Conservation (phyloP, 139 green algal genomes). For the Bryopsis sp. region DNA sequence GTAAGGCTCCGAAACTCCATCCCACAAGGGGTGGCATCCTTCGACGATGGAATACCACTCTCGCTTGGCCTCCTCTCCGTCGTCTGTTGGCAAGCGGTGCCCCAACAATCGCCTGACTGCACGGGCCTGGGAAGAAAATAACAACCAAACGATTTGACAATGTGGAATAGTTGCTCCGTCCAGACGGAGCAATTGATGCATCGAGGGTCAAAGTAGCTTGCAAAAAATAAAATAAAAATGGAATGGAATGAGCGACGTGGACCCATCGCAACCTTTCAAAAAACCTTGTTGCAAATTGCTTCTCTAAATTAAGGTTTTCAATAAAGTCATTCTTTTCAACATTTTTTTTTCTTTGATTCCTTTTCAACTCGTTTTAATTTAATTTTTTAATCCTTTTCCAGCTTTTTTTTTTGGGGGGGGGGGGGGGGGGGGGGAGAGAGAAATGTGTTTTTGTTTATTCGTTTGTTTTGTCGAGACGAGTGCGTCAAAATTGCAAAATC, state of each 20-base stretch:
- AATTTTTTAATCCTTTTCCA: no score
- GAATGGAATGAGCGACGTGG: no score
- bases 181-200: not conserved
- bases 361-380: no score
- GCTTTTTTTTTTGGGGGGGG: slow-evolving; percentile 13
- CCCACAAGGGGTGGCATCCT: slow-evolving; percentile 84
- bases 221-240: no score
- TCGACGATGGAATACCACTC: slow-evolving; percentile 86
- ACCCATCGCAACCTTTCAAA: no score
- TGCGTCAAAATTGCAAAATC: not conserved
- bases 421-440: slow-evolving; percentile 5
- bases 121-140: slow-evolving; percentile 36
- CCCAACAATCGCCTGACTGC: slow-evolving; percentile 79
- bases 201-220: not conserved
- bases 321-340: no score
- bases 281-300: no score
- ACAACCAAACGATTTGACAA: no score
- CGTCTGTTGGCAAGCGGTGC: slow-evolving; percentile 63
- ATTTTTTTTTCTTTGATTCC: no score
- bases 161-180: no score
- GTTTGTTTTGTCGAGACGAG: slow-evolving; percentile 5
- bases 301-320: no score
- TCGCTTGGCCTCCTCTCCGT: slow-evolving; percentile 42
- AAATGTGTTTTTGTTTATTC: no score
- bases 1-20: slow-evolving; percentile 86